Evolutionary conservation across 176 grass and related monocot species (phyloP), one percentile per base, ranked within the genome.

Genomic region (Eragrostis curvula): DNA sequence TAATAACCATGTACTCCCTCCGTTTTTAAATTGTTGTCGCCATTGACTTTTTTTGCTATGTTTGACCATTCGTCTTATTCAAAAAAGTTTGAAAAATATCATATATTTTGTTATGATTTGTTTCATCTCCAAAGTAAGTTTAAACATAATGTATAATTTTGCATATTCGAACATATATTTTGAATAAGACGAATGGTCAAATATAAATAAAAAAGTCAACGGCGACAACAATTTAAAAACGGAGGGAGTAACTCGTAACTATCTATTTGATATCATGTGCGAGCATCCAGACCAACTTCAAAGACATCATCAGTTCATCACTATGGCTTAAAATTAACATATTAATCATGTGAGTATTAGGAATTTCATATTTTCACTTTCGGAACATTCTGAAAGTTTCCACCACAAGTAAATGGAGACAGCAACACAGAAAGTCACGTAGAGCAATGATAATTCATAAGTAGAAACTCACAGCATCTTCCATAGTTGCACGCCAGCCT

Each of bases 401-500:
- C 39, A 56, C 47, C n/a, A n/a, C n/a, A 65, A 67, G 18, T 45
- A 74, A 30, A 69, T 23, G 36, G 9, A 16, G 42, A 72, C 44
- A 23, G 8, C 53, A 64, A 27, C 14, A 29, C 11, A 9, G 23
- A 24, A 56, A 81, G 3, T 24, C 29, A 42, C 21, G 66, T 66
- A 2, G 2, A 66, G 8, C 21, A 55, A 66, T n/a, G n/a, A 36
- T 52, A 69, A 61, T 86, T 27, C 39, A 80, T 17, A 55, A 55
- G 81, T 10, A 81, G 29, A 81, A 63, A 91, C 90, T 91, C 70
- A 94, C 95, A 79, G 95, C 95, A 91, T 97, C 95, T 79, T 97
- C 95, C 95, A 97, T 97, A 83, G 65, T 94, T 43, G 95, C 82
- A 78, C 92, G 95, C 95, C 95, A 97, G 36, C 92, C 95, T 94